Evolutionary conservation across 345 rosid genomes (phyloP).

Genomic region (Carallia pectinifolia): DNA sequence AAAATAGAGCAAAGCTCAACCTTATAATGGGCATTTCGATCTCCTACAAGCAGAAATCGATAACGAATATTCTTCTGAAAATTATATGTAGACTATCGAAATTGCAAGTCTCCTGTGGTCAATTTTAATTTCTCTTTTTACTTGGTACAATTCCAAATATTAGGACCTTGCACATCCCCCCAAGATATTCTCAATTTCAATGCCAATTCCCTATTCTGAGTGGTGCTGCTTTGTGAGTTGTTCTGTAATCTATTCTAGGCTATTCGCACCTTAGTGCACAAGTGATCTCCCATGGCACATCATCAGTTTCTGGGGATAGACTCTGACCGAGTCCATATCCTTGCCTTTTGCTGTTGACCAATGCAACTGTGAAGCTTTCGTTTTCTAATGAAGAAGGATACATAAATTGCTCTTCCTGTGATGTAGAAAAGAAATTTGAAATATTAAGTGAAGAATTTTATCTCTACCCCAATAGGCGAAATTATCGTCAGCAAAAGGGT

Average conservation of each 20-base stretch:
- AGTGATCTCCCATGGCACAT: constrained; percentile 77
- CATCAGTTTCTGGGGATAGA: constrained; percentile 21
- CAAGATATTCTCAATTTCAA: too few relatives aligned
- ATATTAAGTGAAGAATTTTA: not conserved
- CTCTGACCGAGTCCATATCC: constrained; percentile 19
- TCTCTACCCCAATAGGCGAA: not conserved
- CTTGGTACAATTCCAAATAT: too few relatives aligned
- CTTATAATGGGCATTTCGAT: too few relatives aligned
- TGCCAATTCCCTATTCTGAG: not conserved
- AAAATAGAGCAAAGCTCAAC: too few relatives aligned
- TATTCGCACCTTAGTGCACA: constrained; percentile 53
- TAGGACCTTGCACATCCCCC: too few relatives aligned
- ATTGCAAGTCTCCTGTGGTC: too few relatives aligned
- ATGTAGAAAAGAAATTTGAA: not conserved
- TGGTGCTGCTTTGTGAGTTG: not conserved
- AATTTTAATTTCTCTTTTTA: too few relatives aligned
- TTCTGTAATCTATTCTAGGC: not conserved
- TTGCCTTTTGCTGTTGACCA: constrained; percentile 50
- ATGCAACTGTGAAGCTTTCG: constrained; percentile 68
- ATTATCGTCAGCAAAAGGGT: not conserved
- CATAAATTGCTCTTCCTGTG: constrained; percentile 85
- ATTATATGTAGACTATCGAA: too few relatives aligned
- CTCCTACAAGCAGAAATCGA: too few relatives aligned
- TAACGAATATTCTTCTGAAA: too few relatives aligned
- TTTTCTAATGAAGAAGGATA: constrained; percentile 75